Evolutionary conservation across 2,329 filamentous ascomycete species (phyloP), one percentile per base, ranked within the genome.

Genomic region (Colletotrichum siamense): DNA sequence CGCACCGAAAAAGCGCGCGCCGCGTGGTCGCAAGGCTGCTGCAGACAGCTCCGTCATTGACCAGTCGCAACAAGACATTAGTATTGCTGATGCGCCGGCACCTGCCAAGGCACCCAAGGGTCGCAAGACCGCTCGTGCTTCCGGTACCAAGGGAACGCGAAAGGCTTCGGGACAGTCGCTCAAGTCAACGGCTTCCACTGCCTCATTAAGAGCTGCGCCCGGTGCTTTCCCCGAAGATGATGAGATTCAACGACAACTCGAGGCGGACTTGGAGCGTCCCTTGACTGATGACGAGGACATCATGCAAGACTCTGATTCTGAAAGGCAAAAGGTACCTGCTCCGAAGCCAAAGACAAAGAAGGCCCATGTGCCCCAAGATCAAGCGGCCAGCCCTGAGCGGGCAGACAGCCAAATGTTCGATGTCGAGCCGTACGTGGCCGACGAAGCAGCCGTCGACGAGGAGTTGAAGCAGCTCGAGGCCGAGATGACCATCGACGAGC

Each of bases 161-260:
- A 82, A 83, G 30, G 79, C 72, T 18, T 79, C 78, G 6, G 72
- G 26, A 82, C 84, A 49, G 80, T 84, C 15, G 87, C 89, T 18
- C 84, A 87, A 68, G 39, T 90, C 91, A 2, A 88, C 88, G 39
- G 84, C 86, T 0, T 85, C 86, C 2, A 80, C 85, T 9, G 85
- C 80, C 6, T 85, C 85, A 3, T 74, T 86, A 6, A 81, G 82
- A 44, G 82, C 80, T 5, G 82, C 85, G 7, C 81, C 86, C n/a
- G 84, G 84, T 18, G 83, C 83, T 6, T 83, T 90, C 13, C 89
- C 90, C 0, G 74, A 91, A 71, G 92, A 95, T 76, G 90, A 92
- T 2, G 93, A 94, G 77, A 89, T 95, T 49, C 92, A 95, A 68
- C 89, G 90, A 26, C 91, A 91, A 65, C 86, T 95, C 2, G 90